Evolutionary conservation across 768 basidiomycete species (phyloP), one percentile per base, ranked within the genome.

Genomic region (Kwoniella dejecticola): DNA sequence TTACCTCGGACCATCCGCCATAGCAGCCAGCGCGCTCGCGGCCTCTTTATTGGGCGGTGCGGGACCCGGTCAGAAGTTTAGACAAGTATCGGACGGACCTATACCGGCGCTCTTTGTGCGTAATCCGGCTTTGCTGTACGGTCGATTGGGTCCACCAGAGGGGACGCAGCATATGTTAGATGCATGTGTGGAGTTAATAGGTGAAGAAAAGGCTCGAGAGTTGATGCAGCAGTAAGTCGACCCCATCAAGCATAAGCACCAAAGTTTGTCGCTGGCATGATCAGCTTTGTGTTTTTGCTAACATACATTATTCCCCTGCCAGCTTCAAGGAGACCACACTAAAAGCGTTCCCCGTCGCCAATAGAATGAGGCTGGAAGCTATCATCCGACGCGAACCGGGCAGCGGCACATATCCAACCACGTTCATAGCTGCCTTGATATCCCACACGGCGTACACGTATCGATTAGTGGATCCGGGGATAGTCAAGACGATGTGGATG

Each of bases 311-410:
- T 26, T 26, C 19, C 13, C 23, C 15, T 19, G 19, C 29, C 13
- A 66, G 60, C 13, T 56, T 66, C 29, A 27, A 57, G 38, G 36
- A 36, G 23, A 66, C 38, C 21, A 56, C 54, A 2, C 44, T 66
- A 6, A 29, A 41, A n/a, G 64, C 64, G 10, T 66, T 66, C 24
- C 64, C 64, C 23, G 44, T 66, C 12, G 44, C 62, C 12, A 62
- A 66, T 27, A 36, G 46, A 13, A 48, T 45, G 27, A 60, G 60
- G 17, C 26, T 66, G 1, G 60, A 66, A 45, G 54, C 60, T 23
- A 45, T 56, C 19, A 52, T 52, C 4, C 27, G 42, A 11, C 38
- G 56, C 7, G 45, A 50, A 33, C 45, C 44, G 4, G 48, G 47
- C 4, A 52, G 52, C 17, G 47, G 53, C 4, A 49, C 47, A 3